Conservation (phyloP, 2,329 filamentous ascomycete species). For the Scedosporium aurantiacum region DNA sequence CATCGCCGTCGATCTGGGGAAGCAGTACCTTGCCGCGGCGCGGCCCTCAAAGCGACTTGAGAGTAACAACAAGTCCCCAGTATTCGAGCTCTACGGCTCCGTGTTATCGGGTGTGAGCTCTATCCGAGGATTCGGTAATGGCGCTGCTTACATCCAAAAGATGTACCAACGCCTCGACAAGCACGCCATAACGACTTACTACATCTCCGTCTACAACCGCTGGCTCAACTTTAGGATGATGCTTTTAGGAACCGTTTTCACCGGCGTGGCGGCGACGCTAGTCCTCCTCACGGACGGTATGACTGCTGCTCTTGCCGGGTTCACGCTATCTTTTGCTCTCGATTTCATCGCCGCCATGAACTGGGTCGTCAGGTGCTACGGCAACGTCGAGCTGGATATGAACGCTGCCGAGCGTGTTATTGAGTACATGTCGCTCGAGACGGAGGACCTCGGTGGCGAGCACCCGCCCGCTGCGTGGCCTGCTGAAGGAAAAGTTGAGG, state of each 20-base stretch:
- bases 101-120: slow-evolving; percentile 62
- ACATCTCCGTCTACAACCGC: slow-evolving; percentile 62
- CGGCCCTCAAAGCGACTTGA: slow-evolving; percentile 69
- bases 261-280: slow-evolving; percentile 28
- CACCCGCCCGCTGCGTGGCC: slow-evolving; percentile 65
- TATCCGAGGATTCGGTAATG: slow-evolving; percentile 65
- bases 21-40: slow-evolving; percentile 56
- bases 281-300: slow-evolving; percentile 55
- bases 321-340: slow-evolving; percentile 63
- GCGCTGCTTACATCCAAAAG: slow-evolving; percentile 51
- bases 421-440: slow-evolving; percentile 61
- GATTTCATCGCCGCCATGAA: slow-evolving; percentile 55
- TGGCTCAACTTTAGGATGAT: slow-evolving; percentile 69
- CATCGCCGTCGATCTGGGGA: slow-evolving; percentile 46
- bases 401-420: slow-evolving; percentile 66
- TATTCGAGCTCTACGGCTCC: slow-evolving; percentile 70
- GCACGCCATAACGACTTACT: slow-evolving; percentile 54
- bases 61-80: slow-evolving; percentile 64
- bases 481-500: slow-evolving; percentile 58
- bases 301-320: slow-evolving; percentile 59
- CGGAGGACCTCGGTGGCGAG: slow-evolving; percentile 51
- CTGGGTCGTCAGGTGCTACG: slow-evolving; percentile 56
- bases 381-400: slow-evolving; percentile 66
- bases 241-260: slow-evolving; percentile 57
- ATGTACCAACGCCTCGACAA: slow-evolving; percentile 63